Evolutionary conservation across 192 early-diverging fungal species (phyloP).

Genomic region (Kappamyces sp.): DNA sequence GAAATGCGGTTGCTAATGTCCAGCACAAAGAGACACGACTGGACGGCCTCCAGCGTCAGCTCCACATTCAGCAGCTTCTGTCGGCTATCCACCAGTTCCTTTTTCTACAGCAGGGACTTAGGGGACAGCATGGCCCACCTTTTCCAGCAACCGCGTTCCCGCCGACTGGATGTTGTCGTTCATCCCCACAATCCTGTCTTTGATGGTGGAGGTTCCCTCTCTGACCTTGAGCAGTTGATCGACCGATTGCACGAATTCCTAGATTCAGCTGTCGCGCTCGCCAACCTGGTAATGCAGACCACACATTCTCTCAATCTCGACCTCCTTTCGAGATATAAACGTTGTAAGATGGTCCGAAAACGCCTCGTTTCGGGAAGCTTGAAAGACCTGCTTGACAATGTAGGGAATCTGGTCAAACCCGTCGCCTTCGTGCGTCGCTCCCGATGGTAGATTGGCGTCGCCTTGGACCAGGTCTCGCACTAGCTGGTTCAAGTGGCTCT

Average conservation of each 20-base stretch:
- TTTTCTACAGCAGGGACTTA: conserved; percentile 49
- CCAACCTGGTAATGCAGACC: conserved; percentile 87
- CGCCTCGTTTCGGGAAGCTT: conserved; percentile 73
- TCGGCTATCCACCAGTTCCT: conserved; percentile 66
- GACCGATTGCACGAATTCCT: conserved; percentile 91
- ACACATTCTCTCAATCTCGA: conserved; percentile 97
- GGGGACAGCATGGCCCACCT: conserved; percentile 39
- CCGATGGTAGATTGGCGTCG: conserved; percentile 15
- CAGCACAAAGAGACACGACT: conserved; percentile 77
- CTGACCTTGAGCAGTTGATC: conserved; percentile 94
- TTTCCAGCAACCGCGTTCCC: conserved; percentile 72
- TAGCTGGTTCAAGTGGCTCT: conserved; percentile 35
- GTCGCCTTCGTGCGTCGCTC: conserved; percentile 19
- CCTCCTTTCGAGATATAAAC: conserved; percentile 83
- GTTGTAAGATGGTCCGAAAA: conserved; percentile 79
- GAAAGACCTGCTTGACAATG: conserved; percentile 81
- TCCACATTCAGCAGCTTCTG: conserved; percentile 84
- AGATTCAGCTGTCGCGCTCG: conserved; percentile 2
- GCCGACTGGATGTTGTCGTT: conserved; percentile 79
- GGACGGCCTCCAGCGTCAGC: conserved; percentile 68
- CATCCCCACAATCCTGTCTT: conserved; percentile 76
- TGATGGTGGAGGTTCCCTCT: conserved; percentile 75
- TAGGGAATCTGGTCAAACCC: conserved; percentile 52
- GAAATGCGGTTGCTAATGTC: conserved; percentile 82
- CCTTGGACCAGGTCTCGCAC: conserved; percentile 34